A percentile compares a stretch with the other conserved stretches of the same genome.
phyloP scores from a whole-genome alignment of 176 grass and related monocot species.

The Rhynchospora pubera region DNA sequence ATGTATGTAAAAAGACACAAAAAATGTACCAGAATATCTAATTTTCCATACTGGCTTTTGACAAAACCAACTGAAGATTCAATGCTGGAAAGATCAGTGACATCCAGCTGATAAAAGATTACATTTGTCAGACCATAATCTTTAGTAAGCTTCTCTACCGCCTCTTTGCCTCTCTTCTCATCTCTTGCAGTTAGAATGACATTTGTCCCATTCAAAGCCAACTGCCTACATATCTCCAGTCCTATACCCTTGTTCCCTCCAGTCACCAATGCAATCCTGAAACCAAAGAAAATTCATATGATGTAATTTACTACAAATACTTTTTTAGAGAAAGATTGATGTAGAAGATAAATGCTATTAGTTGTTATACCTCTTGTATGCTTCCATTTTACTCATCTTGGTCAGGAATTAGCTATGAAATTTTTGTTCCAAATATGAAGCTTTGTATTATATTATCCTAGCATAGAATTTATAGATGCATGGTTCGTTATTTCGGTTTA shows the following conservation, averaged over 20 bases:
- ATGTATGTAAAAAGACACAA: background rate
- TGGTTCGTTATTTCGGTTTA: too few relatives aligned
- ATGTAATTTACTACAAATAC: background rate
- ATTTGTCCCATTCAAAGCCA: slow-evolving; percentile 28
- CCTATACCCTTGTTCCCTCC: slow-evolving; percentile 68
- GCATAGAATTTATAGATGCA: background rate
- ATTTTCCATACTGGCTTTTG: slow-evolving; percentile 35
- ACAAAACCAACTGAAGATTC: slow-evolving; percentile 30
- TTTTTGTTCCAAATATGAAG: background rate
- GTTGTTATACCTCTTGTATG: background rate
- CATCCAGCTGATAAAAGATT: slow-evolving; percentile 58
- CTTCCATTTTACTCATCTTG: background rate
- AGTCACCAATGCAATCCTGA: slow-evolving; percentile 58
- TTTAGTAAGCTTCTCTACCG: slow-evolving; percentile 23
- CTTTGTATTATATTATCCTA: background rate
- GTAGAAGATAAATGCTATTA: background rate
- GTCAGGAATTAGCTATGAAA: background rate
- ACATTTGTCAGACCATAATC: slow-evolving; percentile 33
- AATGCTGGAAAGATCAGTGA: slow-evolving; percentile 28
- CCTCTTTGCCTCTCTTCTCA: slow-evolving; percentile 36
- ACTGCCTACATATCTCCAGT: slow-evolving; percentile 44
- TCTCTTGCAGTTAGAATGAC: slow-evolving; percentile 72
- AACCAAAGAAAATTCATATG: background rate
- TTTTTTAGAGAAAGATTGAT: background rate
- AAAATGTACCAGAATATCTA: slow-evolving; percentile 58